Evolutionary conservation across 352 stramenopile genomes (phyloP).

Genomic region (Elongisporangium senticosum): DNA sequence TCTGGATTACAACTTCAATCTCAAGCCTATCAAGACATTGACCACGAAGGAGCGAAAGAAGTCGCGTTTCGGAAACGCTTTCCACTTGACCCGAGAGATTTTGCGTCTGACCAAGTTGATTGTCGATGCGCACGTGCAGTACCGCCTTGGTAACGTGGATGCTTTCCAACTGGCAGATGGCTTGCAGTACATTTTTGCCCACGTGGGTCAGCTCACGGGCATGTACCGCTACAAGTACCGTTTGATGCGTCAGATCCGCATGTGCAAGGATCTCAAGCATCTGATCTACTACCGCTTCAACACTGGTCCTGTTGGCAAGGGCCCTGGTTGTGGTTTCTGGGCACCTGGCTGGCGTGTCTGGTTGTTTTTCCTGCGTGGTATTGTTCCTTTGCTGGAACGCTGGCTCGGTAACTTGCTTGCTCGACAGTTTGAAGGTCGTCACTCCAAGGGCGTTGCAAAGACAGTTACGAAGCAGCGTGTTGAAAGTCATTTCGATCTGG

Average conservation of each 20-base stretch:
- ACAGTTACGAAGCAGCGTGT: constrained; percentile 99
- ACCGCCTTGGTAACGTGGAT: constrained; percentile 98
- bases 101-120: constrained; percentile 99
- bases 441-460: constrained; percentile 98
- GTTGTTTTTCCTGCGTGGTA: constrained; percentile 99
- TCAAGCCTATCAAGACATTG: constrained; percentile 99
- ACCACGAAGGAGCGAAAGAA: constrained; percentile 99
- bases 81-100: constrained; percentile 97
- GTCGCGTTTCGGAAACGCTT: constrained; percentile 95
- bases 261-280: constrained; percentile 99
- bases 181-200: constrained; percentile 99
- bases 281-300: constrained; percentile 99
- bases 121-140: constrained; percentile 99
- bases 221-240: constrained; percentile 99
- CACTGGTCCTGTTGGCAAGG: constrained; percentile 98
- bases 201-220: constrained; percentile 99
- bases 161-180: constrained; percentile 99
- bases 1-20: constrained; percentile 99
- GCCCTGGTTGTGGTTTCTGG: constrained; percentile 99
- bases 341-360: constrained; percentile 98
- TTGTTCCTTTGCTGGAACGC: constrained; percentile 97
- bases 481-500: constrained; percentile 99
- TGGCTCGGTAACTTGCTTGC: constrained; percentile 99
- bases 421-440: constrained; percentile 98
- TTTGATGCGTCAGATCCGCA: constrained; percentile 96